Percentiles rank a stretch among this genome's conserved stretches.
Evolutionary conservation across 345 rosid genomes (phyloP).

Genomic region (Noccaea bulbosa): DNA sequence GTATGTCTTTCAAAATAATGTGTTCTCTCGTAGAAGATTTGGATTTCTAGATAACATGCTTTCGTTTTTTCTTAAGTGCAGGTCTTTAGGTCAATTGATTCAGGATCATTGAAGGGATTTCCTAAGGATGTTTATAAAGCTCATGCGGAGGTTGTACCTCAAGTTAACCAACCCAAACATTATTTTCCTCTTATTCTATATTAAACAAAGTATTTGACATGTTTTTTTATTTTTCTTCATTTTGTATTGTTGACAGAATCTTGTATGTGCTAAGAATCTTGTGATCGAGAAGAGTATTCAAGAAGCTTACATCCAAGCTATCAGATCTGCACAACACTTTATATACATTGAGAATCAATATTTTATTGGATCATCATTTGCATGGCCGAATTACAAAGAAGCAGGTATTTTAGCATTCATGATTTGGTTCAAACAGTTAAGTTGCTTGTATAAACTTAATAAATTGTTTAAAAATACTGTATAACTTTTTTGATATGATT

Average conservation of each 20-base stretch:
- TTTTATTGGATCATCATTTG: conserved; percentile 85
- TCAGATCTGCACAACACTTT: conserved; percentile 83
- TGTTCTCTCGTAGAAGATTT: background rate
- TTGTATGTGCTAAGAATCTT: conserved; percentile 80
- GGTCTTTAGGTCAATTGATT: conserved; percentile 84
- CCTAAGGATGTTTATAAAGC: conserved; percentile 66
- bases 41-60: background rate
- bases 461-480: background rate
- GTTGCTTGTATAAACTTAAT: background rate
- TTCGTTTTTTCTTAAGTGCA: conserved; percentile 24
- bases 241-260: conserved; percentile 59
- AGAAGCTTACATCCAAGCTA: conserved; percentile 86
- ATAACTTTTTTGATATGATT: background rate
- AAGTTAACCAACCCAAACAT: background rate
- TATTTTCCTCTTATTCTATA: background rate
- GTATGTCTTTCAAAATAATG: background rate
- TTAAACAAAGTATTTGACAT: background rate
- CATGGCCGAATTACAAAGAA: conserved; percentile 76
- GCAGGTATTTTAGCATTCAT: conserved; percentile 57
- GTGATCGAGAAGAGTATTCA: conserved; percentile 91
- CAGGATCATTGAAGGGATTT: conserved; percentile 90
- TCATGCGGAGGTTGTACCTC: conserved; percentile 56
- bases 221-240: background rate
- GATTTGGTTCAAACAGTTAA: background rate
- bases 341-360: conserved; percentile 90